Base-by-base conservation (phyloP, 2,329 filamentous ascomycete genomes). In the Mycocentrospora acerina region DNA sequence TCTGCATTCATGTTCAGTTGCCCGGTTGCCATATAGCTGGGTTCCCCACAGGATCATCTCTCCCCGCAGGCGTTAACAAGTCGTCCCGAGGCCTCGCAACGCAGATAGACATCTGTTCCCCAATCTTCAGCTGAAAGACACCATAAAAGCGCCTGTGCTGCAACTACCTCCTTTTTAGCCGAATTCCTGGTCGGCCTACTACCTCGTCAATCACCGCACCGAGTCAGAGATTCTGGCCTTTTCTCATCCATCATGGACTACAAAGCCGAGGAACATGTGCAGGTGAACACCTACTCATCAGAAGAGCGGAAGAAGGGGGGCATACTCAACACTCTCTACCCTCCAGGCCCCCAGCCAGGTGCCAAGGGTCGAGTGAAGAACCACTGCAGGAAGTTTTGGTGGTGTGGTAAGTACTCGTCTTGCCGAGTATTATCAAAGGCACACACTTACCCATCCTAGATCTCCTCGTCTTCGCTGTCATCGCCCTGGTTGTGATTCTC, bases 401-500 rank as follows among this genome's bases (percentile, higher is more conserved):
- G 64, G 64, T 66, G 62, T 51, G 62, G 62, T 66, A 36, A 32
- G 61, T 56, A 27, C n/a, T 6, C 16, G 11, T 27, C 14, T 1
- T 31, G 14, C 7, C 16, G 13, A 10, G 25, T 28, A 11, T 37
- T n/a, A 3, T 24, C 7, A 2, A 12, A 10, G 17, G 32, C 17
- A 18, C 3, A 26, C 18, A 28, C 43, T 52, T 22, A 56, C 32
- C 7, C 24, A 15, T 27, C 9, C 17, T 28, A 66, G 62, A 67
- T 36, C 53, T 83, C 42, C 67, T 84, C 41, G 59, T 71, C 12
- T 60, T 80, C 35, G 57, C 76, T 40, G 49, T 72, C 44, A 63
- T 81, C 29, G 60, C 76, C 29, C 70, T 81, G 24, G 63, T 85
- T 11, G 68, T 81, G 25, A 74, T 85, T 13, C 71, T 78, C 26